These are phyloP conservation scores for Kernera saxatilis DNA, from an alignment of 345 rosid genomes.

Conservation along the genomic window DNA sequence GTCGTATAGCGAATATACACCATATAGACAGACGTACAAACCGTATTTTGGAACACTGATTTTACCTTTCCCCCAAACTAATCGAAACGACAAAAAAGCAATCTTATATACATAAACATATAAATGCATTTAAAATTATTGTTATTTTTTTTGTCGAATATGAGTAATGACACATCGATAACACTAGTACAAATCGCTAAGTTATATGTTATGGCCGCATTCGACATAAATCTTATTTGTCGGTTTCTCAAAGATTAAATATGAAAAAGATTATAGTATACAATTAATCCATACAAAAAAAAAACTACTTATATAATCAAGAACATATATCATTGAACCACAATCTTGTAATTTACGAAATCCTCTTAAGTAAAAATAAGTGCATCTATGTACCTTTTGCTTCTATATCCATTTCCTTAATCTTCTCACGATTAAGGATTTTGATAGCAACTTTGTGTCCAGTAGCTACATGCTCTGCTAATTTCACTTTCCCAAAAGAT, in stretches of 20 bases:
- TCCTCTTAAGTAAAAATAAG: neutral
- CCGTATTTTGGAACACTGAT: too few relatives aligned
- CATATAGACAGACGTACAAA: too few relatives aligned
- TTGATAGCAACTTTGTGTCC: slow-evolving; percentile 89
- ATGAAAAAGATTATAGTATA: neutral
- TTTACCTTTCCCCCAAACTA: too few relatives aligned
- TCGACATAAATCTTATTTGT: neutral
- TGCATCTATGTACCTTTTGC: slow-evolving; percentile 56
- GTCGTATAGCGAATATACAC: too few relatives aligned
- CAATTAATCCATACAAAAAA: neutral
- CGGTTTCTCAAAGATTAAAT: neutral
- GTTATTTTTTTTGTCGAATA: neutral
- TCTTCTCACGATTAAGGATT: slow-evolving; percentile 73
- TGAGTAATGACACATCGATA: neutral
- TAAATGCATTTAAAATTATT: neutral
- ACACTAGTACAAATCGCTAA: neutral
- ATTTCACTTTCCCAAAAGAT: slow-evolving; percentile 80
- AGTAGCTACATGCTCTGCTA: slow-evolving; percentile 66
- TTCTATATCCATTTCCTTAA: slow-evolving; percentile 52
- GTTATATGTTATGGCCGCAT: neutral
- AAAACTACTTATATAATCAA: neutral
- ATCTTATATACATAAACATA: neutral
- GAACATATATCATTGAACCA: neutral
- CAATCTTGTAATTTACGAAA: neutral
- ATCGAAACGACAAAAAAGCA: too few relatives aligned